phyloP scores from a whole-genome alignment of 768 basidiomycete genomes.

The Hygrophoropsis aurantiaca region DNA sequence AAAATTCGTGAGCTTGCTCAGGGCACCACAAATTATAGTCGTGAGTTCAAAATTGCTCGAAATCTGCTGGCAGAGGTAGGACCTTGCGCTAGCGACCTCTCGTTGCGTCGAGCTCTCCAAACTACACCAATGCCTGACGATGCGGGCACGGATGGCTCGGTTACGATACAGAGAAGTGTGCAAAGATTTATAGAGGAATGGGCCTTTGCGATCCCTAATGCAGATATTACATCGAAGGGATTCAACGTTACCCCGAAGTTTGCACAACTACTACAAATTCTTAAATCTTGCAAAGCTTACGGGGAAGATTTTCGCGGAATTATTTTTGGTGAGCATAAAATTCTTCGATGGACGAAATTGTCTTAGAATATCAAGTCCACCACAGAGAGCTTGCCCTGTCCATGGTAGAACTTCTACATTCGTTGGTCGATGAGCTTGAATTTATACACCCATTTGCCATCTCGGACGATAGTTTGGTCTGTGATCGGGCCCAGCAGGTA shows the following conservation, averaged over 20 bases:
- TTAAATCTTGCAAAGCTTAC: constrained; percentile 53
- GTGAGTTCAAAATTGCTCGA: constrained; percentile 48
- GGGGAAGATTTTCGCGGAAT: constrained; percentile 65
- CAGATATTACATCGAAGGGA: constrained; percentile 51
- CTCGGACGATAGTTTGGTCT: constrained; percentile 34
- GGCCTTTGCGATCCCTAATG: constrained; percentile 64
- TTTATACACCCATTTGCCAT: constrained; percentile 59
- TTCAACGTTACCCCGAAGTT: constrained; percentile 76
- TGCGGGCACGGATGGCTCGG: constrained; percentile 35
- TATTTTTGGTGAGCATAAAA: constrained; percentile 50
- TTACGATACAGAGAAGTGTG: constrained; percentile 22
- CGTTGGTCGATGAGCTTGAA: constrained; percentile 46
- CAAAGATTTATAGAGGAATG: constrained; percentile 54
- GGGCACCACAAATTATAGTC: constrained; percentile 35
- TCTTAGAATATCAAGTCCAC: constrained; percentile 49
- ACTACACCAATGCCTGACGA: constrained; percentile 31
- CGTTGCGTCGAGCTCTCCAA: constrained; percentile 60
- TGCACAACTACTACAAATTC: constrained; percentile 53
- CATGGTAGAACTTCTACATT: constrained; percentile 60
- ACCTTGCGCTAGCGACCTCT: constrained; percentile 64
- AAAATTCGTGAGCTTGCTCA: constrained; percentile 47
- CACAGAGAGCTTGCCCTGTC: constrained; percentile 51
- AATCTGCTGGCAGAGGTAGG: constrained; percentile 56
- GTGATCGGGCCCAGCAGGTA: constrained; percentile 34
- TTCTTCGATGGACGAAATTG: no score